A percentile compares a stretch with the other conserved stretches of the same genome.
Evolutionary conservation across 1,139 yeast genomes (phyloP).

Genomic region (Hyphopichia wangnamkhiaoensis): DNA sequence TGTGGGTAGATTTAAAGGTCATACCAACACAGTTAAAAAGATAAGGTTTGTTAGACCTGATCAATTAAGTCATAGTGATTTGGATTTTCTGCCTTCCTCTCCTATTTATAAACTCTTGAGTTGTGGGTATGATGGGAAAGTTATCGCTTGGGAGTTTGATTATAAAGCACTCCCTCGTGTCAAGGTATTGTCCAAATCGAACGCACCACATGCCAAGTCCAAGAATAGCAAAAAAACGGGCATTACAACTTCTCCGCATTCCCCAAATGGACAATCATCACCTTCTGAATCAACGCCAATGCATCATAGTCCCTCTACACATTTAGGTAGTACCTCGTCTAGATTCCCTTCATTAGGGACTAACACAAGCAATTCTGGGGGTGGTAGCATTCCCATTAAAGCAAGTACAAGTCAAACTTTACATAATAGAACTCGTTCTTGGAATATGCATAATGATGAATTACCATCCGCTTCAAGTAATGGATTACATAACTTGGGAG

Average conservation of each 20-base stretch:
- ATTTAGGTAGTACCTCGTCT: not conserved
- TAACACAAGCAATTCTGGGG: not conserved
- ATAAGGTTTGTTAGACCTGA: conserved; percentile 34
- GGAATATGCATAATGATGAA: conserved; percentile 5
- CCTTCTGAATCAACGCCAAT: conserved; percentile 12
- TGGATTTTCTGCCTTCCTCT: conserved; percentile 22
- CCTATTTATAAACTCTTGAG: conserved; percentile 58
- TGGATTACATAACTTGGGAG: not conserved
- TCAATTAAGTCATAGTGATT: conserved; percentile 13
- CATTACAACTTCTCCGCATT: conserved; percentile 2
- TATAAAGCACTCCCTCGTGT: conserved; percentile 59
- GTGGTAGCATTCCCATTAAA: not conserved
- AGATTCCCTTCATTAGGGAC: not conserved
- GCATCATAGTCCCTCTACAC: not conserved
- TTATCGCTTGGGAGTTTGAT: conserved; percentile 73
- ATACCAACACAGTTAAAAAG: conserved; percentile 60
- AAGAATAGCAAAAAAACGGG: not conserved
- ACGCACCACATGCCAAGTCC: conserved; percentile 6
- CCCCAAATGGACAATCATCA: conserved; percentile 7
- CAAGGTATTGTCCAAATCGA: too few relatives aligned
- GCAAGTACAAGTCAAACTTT: not conserved
- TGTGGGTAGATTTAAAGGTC: conserved; percentile 61
- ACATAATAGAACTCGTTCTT: conserved; percentile 3
- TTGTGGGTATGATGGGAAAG: conserved; percentile 70
- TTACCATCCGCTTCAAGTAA: not conserved